Conservation (phyloP, 164 flowering plant genomes). For the Nymphaea thermarum region DNA sequence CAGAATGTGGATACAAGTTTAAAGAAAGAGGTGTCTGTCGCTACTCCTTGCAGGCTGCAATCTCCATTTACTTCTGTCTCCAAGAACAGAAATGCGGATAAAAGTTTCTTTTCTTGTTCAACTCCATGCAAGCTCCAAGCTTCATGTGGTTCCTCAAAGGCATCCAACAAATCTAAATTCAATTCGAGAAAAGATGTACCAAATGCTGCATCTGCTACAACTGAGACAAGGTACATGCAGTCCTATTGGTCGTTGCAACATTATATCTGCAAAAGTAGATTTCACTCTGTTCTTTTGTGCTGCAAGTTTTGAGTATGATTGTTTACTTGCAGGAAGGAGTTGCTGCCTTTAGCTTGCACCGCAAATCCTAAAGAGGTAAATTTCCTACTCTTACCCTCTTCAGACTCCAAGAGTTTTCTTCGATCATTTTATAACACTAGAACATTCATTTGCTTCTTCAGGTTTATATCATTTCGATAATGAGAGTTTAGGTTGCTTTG, state of each 20-base stretch:
- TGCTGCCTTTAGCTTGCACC: background rate
- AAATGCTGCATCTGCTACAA: background rate
- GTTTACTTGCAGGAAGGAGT: background rate
- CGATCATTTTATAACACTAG: too few relatives aligned
- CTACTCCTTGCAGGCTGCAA: background rate
- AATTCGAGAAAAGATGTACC: background rate
- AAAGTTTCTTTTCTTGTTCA: background rate
- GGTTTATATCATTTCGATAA: too few relatives aligned
- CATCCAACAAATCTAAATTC: conserved; percentile 6
- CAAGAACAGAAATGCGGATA: conserved; percentile 10
- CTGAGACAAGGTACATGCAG: conserved; percentile 8
- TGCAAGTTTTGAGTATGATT: background rate
- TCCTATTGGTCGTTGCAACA: background rate
- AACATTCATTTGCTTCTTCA: too few relatives aligned
- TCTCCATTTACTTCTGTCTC: background rate
- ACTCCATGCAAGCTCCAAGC: conserved; percentile 2
- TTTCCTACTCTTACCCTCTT: too few relatives aligned
- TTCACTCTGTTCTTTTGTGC: background rate
- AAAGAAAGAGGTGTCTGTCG: too few relatives aligned
- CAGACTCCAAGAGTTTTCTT: too few relatives aligned
- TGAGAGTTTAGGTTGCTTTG: too few relatives aligned
- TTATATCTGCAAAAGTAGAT: background rate
- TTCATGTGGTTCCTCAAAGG: conserved; percentile 19
- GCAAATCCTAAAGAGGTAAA: background rate
- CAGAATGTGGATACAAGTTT: background rate